Base-by-base conservation (phyloP, 805 yeast species). In the Yarrowia bubula region DNA sequence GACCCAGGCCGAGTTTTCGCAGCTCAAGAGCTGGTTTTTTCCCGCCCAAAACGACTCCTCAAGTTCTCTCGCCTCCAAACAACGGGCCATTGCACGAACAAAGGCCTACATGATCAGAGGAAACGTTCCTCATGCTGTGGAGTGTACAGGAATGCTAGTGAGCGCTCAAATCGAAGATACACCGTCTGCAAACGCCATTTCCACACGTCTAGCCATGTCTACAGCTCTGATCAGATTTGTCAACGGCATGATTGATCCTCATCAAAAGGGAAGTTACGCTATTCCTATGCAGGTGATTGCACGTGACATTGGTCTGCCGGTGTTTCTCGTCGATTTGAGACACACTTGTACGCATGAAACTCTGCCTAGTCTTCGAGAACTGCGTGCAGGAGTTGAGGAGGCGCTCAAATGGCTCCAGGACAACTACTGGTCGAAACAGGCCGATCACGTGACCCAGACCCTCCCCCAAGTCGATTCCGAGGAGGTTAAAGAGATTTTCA, bases 281-380 rank as follows among this genome's bases (percentile, higher is more conserved):
- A 35, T 43, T 11, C 64, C 64, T 35, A 58, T 58, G 64, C 64
- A 58, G 33, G 42, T 58, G 4, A 58, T 58, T 33, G 64, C 64
- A 18, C 48, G 51, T 8, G 51, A 58, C 13, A 43, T 58, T 18
- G 64, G 64, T 18, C 48, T 58, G 2, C 64, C 64, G 1, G 51
- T 43, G 9, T 43, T 33, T 14, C 51, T 58, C 14, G 51, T 58
- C 1, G 64, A 58, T 35, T 8, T 58, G n/a, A 8, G 64, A 33
- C 64, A 58, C 42, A 58, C 51, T 5, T 58, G 64, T 9, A 58
- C 64, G 8, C 64, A 58, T 22, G 64, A 58, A n/a, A 44, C 37
- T 6, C 33, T 58, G 3, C 64, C 64, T 2, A 32, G 42, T 10
- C 13, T 58, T 38, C 5, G 17, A 11, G 46, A 39, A 7, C 38